Evolutionary conservation across 352 stramenopile genomes (phyloP).

Genomic region (Globisporangium megalacanthum): DNA sequence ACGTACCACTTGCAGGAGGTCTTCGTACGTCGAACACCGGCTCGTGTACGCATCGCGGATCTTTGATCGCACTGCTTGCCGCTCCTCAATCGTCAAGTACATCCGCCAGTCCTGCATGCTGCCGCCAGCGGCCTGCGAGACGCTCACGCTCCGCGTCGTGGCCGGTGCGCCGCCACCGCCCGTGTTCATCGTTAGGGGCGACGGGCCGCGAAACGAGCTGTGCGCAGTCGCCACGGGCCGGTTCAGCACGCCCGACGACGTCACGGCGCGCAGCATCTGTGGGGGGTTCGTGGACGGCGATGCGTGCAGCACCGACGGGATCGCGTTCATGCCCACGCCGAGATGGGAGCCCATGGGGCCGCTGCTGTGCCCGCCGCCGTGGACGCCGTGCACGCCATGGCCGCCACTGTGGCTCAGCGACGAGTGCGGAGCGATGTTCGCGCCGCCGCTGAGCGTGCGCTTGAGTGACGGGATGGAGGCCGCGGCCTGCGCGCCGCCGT

Average conservation of each 20-base stretch:
- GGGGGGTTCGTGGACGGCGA: slow-evolving; percentile 61
- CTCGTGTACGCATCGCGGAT: slow-evolving; percentile 84
- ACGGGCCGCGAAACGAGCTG: slow-evolving; percentile 22
- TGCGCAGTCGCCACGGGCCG: slow-evolving; percentile 25
- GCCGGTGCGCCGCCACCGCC: slow-evolving; percentile 14
- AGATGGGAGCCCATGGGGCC: slow-evolving; percentile 27
- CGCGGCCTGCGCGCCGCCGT: slow-evolving; percentile 31
- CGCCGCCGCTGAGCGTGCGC: slow-evolving; percentile 74
- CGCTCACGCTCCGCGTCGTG: slow-evolving; percentile 51
- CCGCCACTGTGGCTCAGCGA: slow-evolving; percentile 18
- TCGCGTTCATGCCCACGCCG: slow-evolving; percentile 66
- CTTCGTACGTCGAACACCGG: slow-evolving; percentile 80
- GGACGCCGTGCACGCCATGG: slow-evolving; percentile 16
- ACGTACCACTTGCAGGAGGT: slow-evolving; percentile 85
- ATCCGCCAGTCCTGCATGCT: slow-evolving; percentile 87
- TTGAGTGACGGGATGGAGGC: slow-evolving; percentile 82
- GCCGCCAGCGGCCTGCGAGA: slow-evolving; percentile 39
- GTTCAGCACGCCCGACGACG: slow-evolving; percentile 77
- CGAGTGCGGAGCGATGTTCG: slow-evolving; percentile 18
- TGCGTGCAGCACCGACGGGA: slow-evolving; percentile 74
- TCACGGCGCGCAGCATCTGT: slow-evolving; percentile 82
- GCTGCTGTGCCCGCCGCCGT: background rate
- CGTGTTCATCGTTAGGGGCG: slow-evolving; percentile 9
- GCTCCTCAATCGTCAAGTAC: slow-evolving; percentile 89
- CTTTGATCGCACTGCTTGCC: slow-evolving; percentile 82